phyloP scores from a whole-genome alignment of 2,329 filamentous ascomycete genomes.

The Orbilia ellipsospora region DNA sequence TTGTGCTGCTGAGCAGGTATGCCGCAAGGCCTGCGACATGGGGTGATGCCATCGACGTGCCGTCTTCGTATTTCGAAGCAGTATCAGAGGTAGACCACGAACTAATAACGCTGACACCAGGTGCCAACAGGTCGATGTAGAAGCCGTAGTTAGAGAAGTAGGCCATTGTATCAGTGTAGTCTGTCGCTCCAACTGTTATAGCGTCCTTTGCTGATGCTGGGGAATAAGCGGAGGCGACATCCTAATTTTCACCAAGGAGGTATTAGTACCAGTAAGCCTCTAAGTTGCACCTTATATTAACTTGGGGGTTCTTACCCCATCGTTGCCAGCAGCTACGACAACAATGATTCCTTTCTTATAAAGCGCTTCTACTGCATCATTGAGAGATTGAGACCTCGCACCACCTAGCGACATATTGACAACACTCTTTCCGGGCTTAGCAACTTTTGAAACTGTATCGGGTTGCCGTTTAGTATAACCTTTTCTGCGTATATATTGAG shows the following conservation, averaged over 20 bases:
- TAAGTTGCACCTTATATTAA: background rate
- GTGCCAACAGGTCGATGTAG: conserved; percentile 68
- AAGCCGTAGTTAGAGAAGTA: conserved; percentile 67
- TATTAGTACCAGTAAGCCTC: too few species aligned
- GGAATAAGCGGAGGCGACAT: conserved; percentile 66
- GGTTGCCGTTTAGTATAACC: conserved; percentile 35
- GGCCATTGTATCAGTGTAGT: conserved; percentile 62
- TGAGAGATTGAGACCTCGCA: conserved; percentile 65
- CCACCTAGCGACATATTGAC: conserved; percentile 70
- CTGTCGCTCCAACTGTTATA: conserved; percentile 69
- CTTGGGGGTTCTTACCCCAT: conserved; percentile 58
- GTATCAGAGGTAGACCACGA: conserved; percentile 65
- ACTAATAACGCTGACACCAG: conserved; percentile 65
- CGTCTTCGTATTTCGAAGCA: conserved; percentile 67
- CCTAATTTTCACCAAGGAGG: background rate
- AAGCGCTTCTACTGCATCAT: conserved; percentile 66
- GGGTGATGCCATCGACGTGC: conserved; percentile 75
- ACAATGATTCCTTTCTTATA: conserved; percentile 66
- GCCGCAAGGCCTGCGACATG: conserved; percentile 75
- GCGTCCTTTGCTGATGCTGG: conserved; percentile 67
- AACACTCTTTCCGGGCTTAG: conserved; percentile 62
- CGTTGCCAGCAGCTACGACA: conserved; percentile 70
- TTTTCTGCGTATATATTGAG: conserved; percentile 42
- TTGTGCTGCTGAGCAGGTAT: conserved; percentile 69
- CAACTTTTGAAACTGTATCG: conserved; percentile 26